These are phyloP conservation scores for Fusarium zealandicum DNA, from an alignment of 2,329 filamentous ascomycete genomes.

Conservation along the genomic window DNA sequence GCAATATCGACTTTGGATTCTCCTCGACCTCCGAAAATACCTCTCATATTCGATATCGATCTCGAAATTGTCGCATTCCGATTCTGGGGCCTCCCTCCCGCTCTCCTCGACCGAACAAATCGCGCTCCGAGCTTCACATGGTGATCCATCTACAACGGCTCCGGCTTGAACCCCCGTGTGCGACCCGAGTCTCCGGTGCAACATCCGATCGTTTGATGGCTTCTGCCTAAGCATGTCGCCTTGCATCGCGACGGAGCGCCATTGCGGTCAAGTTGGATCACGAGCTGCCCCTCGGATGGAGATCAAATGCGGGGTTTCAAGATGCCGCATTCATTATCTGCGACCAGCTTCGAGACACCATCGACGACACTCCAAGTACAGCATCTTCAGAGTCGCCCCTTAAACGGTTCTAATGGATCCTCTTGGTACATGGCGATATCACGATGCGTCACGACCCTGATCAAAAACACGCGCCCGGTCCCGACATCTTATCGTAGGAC, in stretches of 20 bases:
- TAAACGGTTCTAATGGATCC: background rate
- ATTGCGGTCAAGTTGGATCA: background rate
- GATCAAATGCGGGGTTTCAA: slow-evolving; percentile 27
- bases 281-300: slow-evolving; percentile 18
- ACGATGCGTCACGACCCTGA: background rate
- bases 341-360: background rate
- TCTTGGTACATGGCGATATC: background rate
- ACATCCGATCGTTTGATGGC: slow-evolving; percentile 10
- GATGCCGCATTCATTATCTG: slow-evolving; percentile 5
- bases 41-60: slow-evolving; percentile 2
- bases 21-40: slow-evolving; percentile 8
- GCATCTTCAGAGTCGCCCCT: background rate
- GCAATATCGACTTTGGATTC: slow-evolving; percentile 7
- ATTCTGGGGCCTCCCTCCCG: background rate
- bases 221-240: slow-evolving; percentile 4
- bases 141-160: slow-evolving; percentile 3
- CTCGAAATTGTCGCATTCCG: slow-evolving; percentile 4
- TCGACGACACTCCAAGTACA: slow-evolving; percentile 1
- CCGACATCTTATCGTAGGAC: background rate
- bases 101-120: slow-evolving; percentile 22
- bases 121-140: slow-evolving; percentile 22
- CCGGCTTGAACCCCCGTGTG: slow-evolving; percentile 30
- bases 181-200: slow-evolving; percentile 33
- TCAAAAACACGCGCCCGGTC: background rate
- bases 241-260: slow-evolving; percentile 10